Base-by-base conservation (phyloP, 2,329 filamentous ascomycete species). In the Sclerotinia sclerotiorum region DNA sequence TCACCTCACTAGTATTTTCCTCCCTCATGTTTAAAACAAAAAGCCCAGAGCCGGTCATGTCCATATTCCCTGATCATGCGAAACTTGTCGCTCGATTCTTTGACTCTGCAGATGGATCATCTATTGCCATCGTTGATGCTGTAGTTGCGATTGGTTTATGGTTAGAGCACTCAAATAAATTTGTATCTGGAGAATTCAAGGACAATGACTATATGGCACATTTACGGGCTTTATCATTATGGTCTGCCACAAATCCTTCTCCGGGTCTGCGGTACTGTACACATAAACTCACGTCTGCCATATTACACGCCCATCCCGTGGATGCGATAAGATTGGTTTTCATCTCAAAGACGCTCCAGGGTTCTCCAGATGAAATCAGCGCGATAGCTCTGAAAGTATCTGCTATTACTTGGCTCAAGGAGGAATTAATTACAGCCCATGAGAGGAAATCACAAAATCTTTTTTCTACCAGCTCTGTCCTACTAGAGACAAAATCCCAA, bases 1-100 rank as follows among this genome's bases (percentile, higher is more conserved):
- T 87, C 21, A 84, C 85, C 10, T 89, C 88, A 76, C 87, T 84
- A 79, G 80, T 89, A 54, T 88, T 90, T 73, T 86, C 88, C 0
- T 82, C 85, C 0, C 82, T 87, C 24, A 79, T 90, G 5, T 90
- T 90, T 72, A 82, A 85, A 56, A 83, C 87, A 7, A 81, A 85
- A 71, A 82, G 84, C 63, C 80, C 83, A 17, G 77, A 79, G 54
- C 87, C 87, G 2, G 79, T 83, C 6, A 81, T 89, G 69, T 76
- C 82, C 73, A 82, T 89, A 70, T 88, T 90, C 72, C 87, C 88
- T 0, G 83, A 88, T 44, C 87, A 90, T 74, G 80, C 83, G 48
- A 78, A 79, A 21, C 78, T 90, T 5, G 75, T 89, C 13, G 80
- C 82, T 60, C 79, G 81, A 17, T 87, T 88, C 73, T 80, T 89